phyloP scores from a whole-genome alignment of 163 green algal genomes.

The Chlamydomonas reinhardtii region DNA sequence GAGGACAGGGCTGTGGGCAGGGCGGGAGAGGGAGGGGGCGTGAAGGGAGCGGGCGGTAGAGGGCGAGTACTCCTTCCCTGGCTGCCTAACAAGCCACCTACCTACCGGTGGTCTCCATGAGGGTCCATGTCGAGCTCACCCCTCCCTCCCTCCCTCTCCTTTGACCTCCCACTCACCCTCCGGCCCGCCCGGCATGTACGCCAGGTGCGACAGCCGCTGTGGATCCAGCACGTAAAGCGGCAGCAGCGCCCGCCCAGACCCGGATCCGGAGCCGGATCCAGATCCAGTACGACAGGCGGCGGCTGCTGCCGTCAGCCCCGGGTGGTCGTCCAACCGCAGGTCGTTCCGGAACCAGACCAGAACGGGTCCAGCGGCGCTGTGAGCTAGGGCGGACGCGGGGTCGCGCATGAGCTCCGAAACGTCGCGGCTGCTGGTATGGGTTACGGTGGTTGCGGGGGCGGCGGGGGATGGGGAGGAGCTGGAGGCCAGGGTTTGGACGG shows the following conservation, averaged over 20 bases:
- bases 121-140: too few species aligned
- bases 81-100: too few species aligned
- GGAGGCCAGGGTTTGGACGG: too few species aligned
- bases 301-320: conserved; percentile 73
- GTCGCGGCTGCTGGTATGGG: neutral
- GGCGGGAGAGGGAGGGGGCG: too few species aligned
- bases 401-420: conserved; percentile 3
- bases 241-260: conserved; percentile 29
- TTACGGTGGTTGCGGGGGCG: too few species aligned
- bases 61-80: too few species aligned
- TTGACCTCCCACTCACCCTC: conserved; percentile 41
- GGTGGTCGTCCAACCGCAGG: conserved; percentile 87
- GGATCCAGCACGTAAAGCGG: conserved; percentile 82
- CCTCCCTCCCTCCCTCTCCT: too few species aligned
- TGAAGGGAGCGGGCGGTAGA: too few species aligned
- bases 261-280: neutral
- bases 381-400: neutral
- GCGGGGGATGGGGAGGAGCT: too few species aligned
- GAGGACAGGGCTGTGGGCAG: conserved; percentile 46
- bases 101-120: too few species aligned
- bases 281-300: neutral
- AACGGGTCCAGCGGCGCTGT: neutral
- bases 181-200: conserved; percentile 60
- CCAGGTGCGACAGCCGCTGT: conserved; percentile 55
- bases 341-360: conserved; percentile 90